Evolutionary conservation across 2,329 filamentous ascomycete genomes (phyloP).

Genomic region (Nemania abortiva): DNA sequence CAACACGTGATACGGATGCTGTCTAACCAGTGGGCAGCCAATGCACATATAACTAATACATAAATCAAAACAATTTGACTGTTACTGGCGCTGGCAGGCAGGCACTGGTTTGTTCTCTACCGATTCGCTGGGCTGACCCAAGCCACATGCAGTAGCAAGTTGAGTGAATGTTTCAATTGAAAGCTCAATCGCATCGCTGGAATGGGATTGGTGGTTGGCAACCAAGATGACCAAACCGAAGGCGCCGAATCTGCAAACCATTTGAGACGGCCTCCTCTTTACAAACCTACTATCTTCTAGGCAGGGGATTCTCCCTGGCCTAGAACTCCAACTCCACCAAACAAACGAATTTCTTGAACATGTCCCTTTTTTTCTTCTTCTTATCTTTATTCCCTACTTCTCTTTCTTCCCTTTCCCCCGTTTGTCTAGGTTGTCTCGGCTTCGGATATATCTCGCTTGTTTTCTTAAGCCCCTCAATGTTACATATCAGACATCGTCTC

Average conservation of each 20-base stretch:
- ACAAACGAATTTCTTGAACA: neutral
- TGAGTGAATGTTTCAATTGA: conserved; percentile 10
- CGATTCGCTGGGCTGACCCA: neutral
- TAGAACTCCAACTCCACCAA: neutral
- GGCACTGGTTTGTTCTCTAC: conserved; percentile 2
- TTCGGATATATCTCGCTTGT: neutral
- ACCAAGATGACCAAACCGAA: neutral
- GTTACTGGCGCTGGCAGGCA: neutral
- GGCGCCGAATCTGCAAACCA: neutral
- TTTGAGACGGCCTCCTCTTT: neutral
- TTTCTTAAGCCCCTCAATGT: conserved; percentile 1
- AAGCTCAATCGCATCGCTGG: neutral
- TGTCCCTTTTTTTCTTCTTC: too few species aligned
- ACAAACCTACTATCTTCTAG: neutral
- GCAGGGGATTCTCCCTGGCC: neutral
- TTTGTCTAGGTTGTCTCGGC: neutral
- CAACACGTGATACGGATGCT: neutral
- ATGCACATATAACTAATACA: neutral
- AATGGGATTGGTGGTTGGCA: conserved; percentile 3
- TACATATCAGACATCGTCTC: neutral
- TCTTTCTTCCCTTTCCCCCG: neutral
- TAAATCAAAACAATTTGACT: neutral
- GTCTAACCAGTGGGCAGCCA: neutral
- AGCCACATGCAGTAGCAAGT: neutral
- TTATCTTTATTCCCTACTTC: neutral